These are phyloP conservation scores for Hypoxylon trugodes DNA, from an alignment of 495 filamentous ascomycete species.

Conservation along the genomic window DNA sequence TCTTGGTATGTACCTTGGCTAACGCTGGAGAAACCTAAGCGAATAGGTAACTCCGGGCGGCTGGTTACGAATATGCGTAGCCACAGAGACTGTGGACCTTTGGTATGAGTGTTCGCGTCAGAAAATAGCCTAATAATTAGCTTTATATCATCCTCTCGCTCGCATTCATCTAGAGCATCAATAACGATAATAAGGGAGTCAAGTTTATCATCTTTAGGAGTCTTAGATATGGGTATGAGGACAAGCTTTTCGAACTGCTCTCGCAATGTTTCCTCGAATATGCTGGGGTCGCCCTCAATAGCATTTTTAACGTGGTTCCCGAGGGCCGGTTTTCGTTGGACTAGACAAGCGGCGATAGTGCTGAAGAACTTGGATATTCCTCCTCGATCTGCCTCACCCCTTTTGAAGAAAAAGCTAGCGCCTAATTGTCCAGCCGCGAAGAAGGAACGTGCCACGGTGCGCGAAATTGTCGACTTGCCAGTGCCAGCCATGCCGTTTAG, in stretches of 20 bases:
- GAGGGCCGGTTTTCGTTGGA: conserved; percentile 40
- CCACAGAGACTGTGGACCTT: background rate
- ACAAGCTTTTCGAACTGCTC: conserved; percentile 62
- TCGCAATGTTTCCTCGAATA: conserved; percentile 48
- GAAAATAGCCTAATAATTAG: conserved; percentile 50
- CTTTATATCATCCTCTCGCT: conserved; percentile 49
- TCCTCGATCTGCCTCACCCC: conserved; percentile 53
- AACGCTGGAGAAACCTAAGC: conserved; percentile 41
- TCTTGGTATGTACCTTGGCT: too few relatives aligned
- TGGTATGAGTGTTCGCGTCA: too few relatives aligned
- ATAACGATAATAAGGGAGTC: conserved; percentile 50
- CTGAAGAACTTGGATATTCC: conserved; percentile 54
- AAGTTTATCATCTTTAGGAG: too few relatives aligned
- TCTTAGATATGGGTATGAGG: conserved; percentile 47
- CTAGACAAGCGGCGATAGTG: conserved; percentile 55
- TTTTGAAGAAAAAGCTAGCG: conserved; percentile 63
- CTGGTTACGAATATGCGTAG: conserved; percentile 47
- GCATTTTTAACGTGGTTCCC: conserved; percentile 43
- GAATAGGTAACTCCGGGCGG: conserved; percentile 56
- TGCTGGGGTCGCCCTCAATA: conserved; percentile 47
- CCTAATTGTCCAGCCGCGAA: conserved; percentile 28
- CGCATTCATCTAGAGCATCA: conserved; percentile 65
- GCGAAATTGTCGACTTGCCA: conserved; percentile 57
- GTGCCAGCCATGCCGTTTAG: conserved; percentile 56
- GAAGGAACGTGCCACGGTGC: conserved; percentile 47